Conservation (phyloP, 2,329 filamentous ascomycete genomes). For the Phoma herbarum region DNA sequence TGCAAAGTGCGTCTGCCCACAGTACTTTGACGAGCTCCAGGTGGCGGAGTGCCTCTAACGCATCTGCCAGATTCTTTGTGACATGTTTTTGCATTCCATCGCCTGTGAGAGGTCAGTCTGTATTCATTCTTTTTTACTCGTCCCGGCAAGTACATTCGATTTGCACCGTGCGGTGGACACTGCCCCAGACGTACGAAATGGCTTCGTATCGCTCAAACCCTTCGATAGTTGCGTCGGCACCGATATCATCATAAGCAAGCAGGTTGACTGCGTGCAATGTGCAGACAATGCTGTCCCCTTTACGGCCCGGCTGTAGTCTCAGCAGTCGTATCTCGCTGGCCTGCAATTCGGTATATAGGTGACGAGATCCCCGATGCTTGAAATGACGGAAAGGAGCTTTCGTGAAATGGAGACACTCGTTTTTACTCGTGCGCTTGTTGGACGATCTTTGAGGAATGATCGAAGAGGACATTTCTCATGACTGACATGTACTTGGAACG, state of each 20-base stretch:
- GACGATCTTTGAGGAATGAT: background rate
- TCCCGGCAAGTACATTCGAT: background rate
- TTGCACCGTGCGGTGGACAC: background rate
- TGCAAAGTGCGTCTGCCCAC: conserved; percentile 27
- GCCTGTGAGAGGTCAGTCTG: background rate
- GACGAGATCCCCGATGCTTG: background rate
- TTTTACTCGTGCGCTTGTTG: background rate
- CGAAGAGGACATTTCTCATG: background rate
- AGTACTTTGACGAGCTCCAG: background rate
- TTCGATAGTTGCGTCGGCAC: background rate
- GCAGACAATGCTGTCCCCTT: background rate
- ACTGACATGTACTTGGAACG: background rate
- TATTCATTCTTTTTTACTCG: background rate
- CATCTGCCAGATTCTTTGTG: conserved; percentile 1
- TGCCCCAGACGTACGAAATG: conserved; percentile 19
- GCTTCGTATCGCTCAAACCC: conserved; percentile 7
- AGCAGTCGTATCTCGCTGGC: conserved; percentile 3
- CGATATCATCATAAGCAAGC: conserved; percentile 6
- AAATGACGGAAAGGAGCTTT: background rate
- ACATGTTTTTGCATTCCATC: background rate
- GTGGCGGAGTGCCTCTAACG: conserved; percentile 6
- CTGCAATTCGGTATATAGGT: background rate
- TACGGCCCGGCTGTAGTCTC: background rate
- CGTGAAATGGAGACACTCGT: background rate
- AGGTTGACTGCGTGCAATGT: background rate